phyloP scores from a whole-genome alignment of 2,329 filamentous ascomycete species.

The Colletotrichum limetticola region DNA sequence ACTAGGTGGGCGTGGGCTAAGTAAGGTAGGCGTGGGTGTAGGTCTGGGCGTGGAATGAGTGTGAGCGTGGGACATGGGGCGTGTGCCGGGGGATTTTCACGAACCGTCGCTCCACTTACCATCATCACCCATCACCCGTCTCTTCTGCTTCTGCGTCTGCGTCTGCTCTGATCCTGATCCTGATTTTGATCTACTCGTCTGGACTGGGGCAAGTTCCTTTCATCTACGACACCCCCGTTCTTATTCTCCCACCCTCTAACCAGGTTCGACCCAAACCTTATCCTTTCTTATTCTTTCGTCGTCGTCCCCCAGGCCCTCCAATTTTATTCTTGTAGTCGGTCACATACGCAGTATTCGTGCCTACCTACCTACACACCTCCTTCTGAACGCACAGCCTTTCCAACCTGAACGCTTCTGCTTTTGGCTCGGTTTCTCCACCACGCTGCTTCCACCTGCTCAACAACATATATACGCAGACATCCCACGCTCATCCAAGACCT shows the following conservation, averaged over 20 bases:
- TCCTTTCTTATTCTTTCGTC: slow-evolving; percentile 30
- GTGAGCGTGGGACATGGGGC: background rate
- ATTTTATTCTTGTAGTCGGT: slow-evolving; percentile 27
- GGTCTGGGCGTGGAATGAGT: background rate
- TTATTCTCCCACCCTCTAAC: slow-evolving; percentile 22
- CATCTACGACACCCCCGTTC: background rate
- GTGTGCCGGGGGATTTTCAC: slow-evolving; percentile 22
- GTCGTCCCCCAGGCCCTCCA: slow-evolving; percentile 21
- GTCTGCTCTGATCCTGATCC: background rate
- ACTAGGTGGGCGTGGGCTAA: background rate
- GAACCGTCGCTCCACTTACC: slow-evolving; percentile 26
- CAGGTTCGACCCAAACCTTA: slow-evolving; percentile 31
- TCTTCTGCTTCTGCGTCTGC: background rate
- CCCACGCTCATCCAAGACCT: slow-evolving; percentile 20
- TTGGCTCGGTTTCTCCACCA: slow-evolving; percentile 27
- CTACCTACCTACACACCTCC: background rate
- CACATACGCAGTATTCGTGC: background rate
- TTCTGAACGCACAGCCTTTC: slow-evolving; percentile 25
- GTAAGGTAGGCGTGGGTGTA: background rate
- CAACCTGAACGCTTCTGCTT: slow-evolving; percentile 7
- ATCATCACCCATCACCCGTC: background rate
- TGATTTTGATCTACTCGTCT: slow-evolving; percentile 10
- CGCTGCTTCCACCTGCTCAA: slow-evolving; percentile 33
- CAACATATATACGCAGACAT: slow-evolving; percentile 28
- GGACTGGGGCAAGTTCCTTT: background rate